Evolutionary conservation across 2,329 filamentous ascomycete species (phyloP).

Genomic region (Paecilomyces fulvus): DNA sequence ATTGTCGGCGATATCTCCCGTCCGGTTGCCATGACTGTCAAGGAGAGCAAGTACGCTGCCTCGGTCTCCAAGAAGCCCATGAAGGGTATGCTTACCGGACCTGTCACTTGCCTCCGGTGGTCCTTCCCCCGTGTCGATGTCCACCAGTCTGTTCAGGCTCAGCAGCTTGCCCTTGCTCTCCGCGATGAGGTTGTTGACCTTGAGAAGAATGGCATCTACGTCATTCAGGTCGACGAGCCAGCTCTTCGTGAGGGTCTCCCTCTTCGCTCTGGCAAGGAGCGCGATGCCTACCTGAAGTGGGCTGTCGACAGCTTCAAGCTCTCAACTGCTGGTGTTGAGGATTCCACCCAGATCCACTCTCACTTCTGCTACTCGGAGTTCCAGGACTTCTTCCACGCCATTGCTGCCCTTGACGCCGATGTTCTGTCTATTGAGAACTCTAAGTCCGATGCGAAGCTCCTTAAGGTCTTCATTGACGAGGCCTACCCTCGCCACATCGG

Average conservation of each 20-base stretch:
- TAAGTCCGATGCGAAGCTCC: slow-evolving; percentile 99
- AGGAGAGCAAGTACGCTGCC: slow-evolving; percentile 98
- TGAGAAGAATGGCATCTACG: slow-evolving; percentile 88
- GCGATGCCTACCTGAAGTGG: slow-evolving; percentile 94
- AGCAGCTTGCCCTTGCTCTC: slow-evolving; percentile 96
- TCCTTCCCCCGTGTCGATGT: slow-evolving; percentile 99
- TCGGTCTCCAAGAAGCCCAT: slow-evolving; percentile 97
- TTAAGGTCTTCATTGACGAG: slow-evolving; percentile 96
- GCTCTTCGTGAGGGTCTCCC: slow-evolving; percentile 98
- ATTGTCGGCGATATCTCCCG: slow-evolving; percentile 98
- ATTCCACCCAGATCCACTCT: slow-evolving; percentile 98
- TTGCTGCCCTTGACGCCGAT: slow-evolving; percentile 93
- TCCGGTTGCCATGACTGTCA: slow-evolving; percentile 95
- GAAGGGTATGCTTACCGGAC: slow-evolving; percentile 99
- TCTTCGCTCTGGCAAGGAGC: slow-evolving; percentile 86
- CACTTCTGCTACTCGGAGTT: slow-evolving; percentile 99
- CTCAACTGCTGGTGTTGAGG: slow-evolving; percentile 82
- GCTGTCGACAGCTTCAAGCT: slow-evolving; percentile 98
- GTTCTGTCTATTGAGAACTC: slow-evolving; percentile 99
- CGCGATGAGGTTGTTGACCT: slow-evolving; percentile 98
- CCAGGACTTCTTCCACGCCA: slow-evolving; percentile 99
- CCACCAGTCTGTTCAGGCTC: slow-evolving; percentile 96
- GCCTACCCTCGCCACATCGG: slow-evolving; percentile 97
- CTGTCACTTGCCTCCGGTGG: slow-evolving; percentile 98
- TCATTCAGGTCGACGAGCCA: slow-evolving; percentile 99